Conservation (phyloP, 2,329 filamentous ascomycete genomes). For the Dothideomycetes sp. region DNA sequence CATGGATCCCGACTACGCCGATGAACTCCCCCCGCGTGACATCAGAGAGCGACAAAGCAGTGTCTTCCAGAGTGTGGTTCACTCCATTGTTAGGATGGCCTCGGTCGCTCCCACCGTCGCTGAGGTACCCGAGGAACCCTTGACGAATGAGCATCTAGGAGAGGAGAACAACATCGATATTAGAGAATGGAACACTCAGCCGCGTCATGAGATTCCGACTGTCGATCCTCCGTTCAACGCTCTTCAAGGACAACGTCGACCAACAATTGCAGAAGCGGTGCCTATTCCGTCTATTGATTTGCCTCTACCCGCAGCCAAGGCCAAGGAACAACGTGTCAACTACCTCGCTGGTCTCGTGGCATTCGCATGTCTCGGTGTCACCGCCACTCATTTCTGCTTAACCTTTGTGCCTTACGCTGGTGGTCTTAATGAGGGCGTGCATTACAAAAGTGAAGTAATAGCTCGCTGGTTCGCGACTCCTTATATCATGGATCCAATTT, state of each 20-base stretch:
- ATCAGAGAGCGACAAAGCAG: neutral
- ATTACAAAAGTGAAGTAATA: constrained; percentile 30
- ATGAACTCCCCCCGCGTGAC: neutral
- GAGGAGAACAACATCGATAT: neutral
- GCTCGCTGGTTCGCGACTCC: constrained; percentile 31
- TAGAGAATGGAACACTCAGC: constrained; percentile 1
- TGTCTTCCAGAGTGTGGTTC: neutral
- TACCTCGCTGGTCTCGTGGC: constrained; percentile 37
- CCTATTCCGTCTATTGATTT: constrained; percentile 4
- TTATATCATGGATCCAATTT: constrained; percentile 35
- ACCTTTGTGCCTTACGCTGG: constrained; percentile 32
- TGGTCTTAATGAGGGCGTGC: constrained; percentile 22
- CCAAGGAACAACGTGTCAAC: constrained; percentile 26
- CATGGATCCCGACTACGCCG: neutral
- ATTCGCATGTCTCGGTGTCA: constrained; percentile 33
- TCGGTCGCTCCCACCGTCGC: neutral
- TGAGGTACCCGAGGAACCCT: neutral
- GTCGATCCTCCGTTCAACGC: constrained; percentile 5
- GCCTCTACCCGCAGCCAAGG: constrained; percentile 5
- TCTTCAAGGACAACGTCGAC: constrained; percentile 1
- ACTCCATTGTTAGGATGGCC: neutral
- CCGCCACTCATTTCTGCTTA: constrained; percentile 33
- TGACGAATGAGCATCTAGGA: neutral
- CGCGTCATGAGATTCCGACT: constrained; percentile 1
- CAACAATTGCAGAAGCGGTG: constrained; percentile 6